Evolutionary conservation across 108 stramenopile genomes (phyloP).

Genomic region (Cylindrotheca closterium): DNA sequence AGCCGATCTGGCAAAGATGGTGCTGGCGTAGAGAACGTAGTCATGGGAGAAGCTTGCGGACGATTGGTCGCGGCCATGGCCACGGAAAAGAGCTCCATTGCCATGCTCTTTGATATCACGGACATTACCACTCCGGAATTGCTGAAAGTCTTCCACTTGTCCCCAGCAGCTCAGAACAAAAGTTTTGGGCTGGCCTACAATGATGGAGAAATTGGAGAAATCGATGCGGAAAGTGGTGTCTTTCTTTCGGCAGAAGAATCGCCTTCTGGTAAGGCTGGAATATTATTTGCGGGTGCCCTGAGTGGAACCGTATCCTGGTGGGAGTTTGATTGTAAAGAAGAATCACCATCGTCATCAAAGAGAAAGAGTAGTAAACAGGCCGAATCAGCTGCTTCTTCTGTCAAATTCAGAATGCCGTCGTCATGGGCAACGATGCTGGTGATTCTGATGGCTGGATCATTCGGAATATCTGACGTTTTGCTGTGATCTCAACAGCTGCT

Average conservation of each 20-base stretch:
- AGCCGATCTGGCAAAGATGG: slow-evolving; percentile 17
- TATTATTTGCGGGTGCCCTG: slow-evolving; percentile 46
- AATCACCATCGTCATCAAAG: no score
- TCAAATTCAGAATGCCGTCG: no score
- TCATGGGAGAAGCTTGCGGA: slow-evolving; percentile 28
- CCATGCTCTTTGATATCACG: slow-evolving; percentile 28
- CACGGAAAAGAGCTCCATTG: slow-evolving; percentile 22
- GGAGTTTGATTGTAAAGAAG: no score
- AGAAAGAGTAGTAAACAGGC: no score
- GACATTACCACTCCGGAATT: slow-evolving; percentile 14
- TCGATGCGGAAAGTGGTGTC: slow-evolving; percentile 41
- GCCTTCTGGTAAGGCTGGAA: slow-evolving; percentile 46
- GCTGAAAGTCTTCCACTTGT: slow-evolving; percentile 39
- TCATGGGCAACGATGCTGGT: no score
- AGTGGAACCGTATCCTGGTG: no score
- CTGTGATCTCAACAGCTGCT: no score
- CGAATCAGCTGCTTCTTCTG: no score
- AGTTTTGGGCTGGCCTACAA: slow-evolving; percentile 42
- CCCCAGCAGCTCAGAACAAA: slow-evolving; percentile 36
- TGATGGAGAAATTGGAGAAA: slow-evolving; percentile 41
- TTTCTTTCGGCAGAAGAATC: slow-evolving; percentile 28
- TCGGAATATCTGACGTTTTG: no score
- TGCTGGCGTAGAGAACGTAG: slow-evolving; percentile 8
- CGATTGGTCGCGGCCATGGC: slow-evolving; percentile 10
- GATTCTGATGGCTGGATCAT: no score